A percentile compares a stretch with the other conserved stretches of the same genome.
Conservation (phyloP, 2,329 filamentous ascomycete species). For the Epichloe typhina region DNA sequence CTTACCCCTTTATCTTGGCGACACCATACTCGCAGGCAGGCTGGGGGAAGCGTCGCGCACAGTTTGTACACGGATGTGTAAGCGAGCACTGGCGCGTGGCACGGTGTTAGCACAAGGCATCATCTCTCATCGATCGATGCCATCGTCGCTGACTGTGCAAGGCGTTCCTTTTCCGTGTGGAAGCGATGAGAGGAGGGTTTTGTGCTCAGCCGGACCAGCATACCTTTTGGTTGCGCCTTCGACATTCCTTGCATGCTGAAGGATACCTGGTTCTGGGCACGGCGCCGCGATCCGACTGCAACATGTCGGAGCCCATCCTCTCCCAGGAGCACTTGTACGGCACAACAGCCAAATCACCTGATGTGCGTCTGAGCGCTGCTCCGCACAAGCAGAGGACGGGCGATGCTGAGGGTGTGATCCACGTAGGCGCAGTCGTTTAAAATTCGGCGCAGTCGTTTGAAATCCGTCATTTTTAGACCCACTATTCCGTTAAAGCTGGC, state of each 20-base stretch:
- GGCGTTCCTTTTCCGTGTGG: background rate
- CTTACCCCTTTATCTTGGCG: slow-evolving; percentile 13
- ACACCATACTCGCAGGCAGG: slow-evolving; percentile 34
- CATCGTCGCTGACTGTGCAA: background rate
- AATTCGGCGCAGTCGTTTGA: no score
- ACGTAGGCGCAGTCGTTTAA: no score
- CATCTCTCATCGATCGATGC: background rate
- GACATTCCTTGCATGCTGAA: slow-evolving; percentile 37
- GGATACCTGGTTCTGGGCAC: slow-evolving; percentile 13
- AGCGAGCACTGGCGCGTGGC: slow-evolving; percentile 33
- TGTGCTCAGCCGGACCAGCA: background rate
- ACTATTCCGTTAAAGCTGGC: no score
- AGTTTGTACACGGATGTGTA: slow-evolving; percentile 40
- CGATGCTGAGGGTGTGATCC: background rate
- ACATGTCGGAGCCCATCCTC: slow-evolving; percentile 15
- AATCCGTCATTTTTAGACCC: no score
- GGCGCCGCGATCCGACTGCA: slow-evolving; percentile 12
- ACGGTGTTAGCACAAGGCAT: background rate
- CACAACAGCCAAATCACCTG: background rate
- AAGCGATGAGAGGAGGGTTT: background rate
- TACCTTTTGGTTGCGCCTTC: slow-evolving; percentile 39
- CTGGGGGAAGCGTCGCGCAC: slow-evolving; percentile 36
- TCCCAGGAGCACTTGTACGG: background rate
- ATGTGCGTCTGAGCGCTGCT: background rate
- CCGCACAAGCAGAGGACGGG: background rate